Conservation (phyloP, 768 basidiomycete genomes). For the Leucosporidium yakuticum region DNA sequence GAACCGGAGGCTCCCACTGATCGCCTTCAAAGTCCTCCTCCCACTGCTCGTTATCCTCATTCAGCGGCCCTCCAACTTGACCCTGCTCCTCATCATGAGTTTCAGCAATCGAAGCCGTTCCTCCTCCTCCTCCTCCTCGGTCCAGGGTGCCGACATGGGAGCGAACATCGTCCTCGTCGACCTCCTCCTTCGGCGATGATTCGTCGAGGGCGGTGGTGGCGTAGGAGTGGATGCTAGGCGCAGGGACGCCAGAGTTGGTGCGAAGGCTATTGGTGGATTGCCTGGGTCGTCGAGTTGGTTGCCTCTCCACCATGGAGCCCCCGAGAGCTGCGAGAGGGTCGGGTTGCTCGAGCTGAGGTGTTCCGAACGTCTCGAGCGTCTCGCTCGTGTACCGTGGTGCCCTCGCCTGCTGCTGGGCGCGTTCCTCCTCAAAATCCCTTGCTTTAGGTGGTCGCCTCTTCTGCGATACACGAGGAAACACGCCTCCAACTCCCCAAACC, state of each 20-base stretch:
- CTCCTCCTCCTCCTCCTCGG: background rate
- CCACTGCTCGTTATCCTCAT: conserved; percentile 18
- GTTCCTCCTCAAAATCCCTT: no score
- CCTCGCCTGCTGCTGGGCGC: no score
- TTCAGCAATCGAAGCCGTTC: background rate
- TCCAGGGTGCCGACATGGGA: background rate
- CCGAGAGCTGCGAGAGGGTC: no score
- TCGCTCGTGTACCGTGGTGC: no score
- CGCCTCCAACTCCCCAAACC: no score
- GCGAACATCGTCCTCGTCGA: background rate
- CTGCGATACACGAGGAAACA: no score
- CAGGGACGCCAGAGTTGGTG: background rate
- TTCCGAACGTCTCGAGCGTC: no score
- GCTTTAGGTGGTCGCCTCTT: no score
- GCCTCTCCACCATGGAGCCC: no score
- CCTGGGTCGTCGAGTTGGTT: no score
- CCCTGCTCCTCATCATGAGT: background rate
- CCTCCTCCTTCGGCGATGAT: background rate
- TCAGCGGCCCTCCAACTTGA: conserved; percentile 18
- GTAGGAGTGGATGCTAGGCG: background rate
- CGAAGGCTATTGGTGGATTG: background rate
- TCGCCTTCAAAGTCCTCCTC: conserved; percentile 6
- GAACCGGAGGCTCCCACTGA: conserved; percentile 9
- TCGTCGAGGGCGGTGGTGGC: background rate
- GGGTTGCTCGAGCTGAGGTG: no score